Conservation (phyloP, 164 flowering plant genomes). For the Annona squamosa region DNA sequence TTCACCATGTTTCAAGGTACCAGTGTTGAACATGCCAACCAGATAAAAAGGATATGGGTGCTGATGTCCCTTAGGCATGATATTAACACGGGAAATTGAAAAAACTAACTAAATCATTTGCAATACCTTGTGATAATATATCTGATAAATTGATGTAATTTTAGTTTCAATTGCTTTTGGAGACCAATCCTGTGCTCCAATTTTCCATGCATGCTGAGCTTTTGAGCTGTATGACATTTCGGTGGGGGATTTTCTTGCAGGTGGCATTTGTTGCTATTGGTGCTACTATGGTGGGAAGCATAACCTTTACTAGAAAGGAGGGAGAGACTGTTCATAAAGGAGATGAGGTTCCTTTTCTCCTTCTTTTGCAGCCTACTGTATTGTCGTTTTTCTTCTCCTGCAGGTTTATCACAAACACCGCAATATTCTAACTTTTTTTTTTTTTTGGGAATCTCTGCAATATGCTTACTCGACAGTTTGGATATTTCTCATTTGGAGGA, state of each 20-base stretch:
- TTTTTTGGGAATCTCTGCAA: neutral
- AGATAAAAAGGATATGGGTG: neutral
- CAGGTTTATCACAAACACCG: neutral
- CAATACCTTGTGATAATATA: neutral
- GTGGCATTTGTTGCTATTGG: conserved; percentile 96
- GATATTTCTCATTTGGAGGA: conserved; percentile 97
- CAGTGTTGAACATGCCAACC: neutral
- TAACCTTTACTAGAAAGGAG: conserved; percentile 57
- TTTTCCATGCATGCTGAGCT: neutral
- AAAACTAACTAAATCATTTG: too few relatives aligned
- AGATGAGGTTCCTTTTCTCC: conserved; percentile 60
- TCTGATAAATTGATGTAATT: neutral
- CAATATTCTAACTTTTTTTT: neutral
- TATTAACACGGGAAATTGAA: neutral
- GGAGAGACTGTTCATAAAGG: conserved; percentile 75
- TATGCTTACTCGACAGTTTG: conserved; percentile 49
- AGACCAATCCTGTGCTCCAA: too few relatives aligned
- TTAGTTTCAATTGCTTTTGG: too few relatives aligned
- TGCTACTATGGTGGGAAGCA: conserved; percentile 99
- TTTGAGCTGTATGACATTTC: neutral
- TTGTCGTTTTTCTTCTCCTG: conserved; percentile 1
- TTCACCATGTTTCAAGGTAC: neutral
- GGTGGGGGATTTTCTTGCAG: conserved; percentile 31
- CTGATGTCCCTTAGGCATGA: neutral
- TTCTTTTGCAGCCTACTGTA: neutral